Evolutionary conservation across 495 filamentous ascomycete genomes (phyloP).

Genomic region (Aspergillus conjunctus): DNA sequence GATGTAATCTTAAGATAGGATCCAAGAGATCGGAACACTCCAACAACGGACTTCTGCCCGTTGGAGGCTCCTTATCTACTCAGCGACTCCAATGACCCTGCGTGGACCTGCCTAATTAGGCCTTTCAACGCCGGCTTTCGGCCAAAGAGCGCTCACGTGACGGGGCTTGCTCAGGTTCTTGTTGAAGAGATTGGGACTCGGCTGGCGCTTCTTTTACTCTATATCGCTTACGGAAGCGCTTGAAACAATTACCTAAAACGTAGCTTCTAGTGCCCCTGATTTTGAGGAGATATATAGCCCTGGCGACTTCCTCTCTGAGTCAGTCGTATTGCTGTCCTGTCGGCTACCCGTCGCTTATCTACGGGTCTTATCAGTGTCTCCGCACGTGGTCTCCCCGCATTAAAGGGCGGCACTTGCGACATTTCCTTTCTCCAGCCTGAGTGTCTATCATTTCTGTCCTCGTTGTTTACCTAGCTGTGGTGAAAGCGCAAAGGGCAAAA

Average conservation of each 20-base stretch:
- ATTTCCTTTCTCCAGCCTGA: conserved; percentile 5
- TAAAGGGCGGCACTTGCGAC: conserved; percentile 23
- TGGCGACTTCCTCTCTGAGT: neutral
- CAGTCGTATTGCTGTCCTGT: too few relatives aligned
- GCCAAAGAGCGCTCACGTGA: conserved; percentile 17
- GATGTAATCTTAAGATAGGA: too few relatives aligned
- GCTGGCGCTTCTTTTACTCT: neutral
- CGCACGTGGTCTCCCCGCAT: conserved; percentile 32
- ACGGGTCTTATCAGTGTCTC: conserved; percentile 31
- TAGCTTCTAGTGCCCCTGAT: neutral
- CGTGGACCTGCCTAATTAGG: conserved; percentile 27
- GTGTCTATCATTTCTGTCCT: conserved; percentile 4
- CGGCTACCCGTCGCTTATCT: conserved; percentile 27
- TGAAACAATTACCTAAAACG: neutral
- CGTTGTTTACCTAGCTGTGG: neutral
- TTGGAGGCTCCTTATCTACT: conserved; percentile 9
- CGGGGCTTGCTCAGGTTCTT: neutral
- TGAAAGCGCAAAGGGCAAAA: neutral
- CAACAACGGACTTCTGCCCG: conserved; percentile 13
- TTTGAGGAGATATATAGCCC: neutral
- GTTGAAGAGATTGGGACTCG: neutral
- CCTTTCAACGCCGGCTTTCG: conserved; percentile 2
- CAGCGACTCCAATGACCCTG: neutral
- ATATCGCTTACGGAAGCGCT: neutral
- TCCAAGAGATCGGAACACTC: neutral